Percentiles rank a stretch among this genome's conserved stretches.
Conservation (phyloP, 257 asterid species). For the Lycium barbarum region DNA sequence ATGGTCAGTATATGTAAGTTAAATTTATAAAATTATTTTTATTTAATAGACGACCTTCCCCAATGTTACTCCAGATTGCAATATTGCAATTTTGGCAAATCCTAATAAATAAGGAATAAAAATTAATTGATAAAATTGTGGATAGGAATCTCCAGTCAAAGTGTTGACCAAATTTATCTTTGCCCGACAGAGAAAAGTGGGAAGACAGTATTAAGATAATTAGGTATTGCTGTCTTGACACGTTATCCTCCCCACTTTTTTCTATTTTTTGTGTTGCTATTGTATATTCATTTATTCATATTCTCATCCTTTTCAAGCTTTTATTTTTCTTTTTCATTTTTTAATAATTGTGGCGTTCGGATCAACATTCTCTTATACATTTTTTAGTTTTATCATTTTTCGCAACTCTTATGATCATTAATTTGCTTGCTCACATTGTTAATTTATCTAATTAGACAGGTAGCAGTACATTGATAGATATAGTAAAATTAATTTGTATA, state of each 20-base stretch:
- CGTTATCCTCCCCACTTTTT: background rate
- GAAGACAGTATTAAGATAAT: background rate
- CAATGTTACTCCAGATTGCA: background rate
- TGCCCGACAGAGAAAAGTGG: conserved; percentile 29
- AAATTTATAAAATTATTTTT: background rate
- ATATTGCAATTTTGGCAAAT: background rate
- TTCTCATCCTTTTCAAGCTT: no score
- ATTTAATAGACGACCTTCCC: no score
- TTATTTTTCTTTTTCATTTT: no score
- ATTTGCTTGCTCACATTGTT: no score
- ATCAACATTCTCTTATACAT: no score
- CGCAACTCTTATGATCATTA: no score
- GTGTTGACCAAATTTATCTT: background rate
- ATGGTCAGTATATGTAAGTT: background rate
- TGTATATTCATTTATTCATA: no score
- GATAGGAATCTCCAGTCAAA: conserved; percentile 26
- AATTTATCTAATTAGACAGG: no score
- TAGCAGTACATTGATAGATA: no score
- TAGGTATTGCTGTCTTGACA: background rate
- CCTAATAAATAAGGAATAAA: background rate
- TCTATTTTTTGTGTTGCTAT: background rate
- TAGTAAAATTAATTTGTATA: no score
- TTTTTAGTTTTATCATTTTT: no score
- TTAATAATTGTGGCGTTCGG: no score
- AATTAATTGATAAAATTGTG: background rate